phyloP scores from a whole-genome alignment of 2,329 filamentous ascomycete species.

The Xylariaceae sp. region DNA sequence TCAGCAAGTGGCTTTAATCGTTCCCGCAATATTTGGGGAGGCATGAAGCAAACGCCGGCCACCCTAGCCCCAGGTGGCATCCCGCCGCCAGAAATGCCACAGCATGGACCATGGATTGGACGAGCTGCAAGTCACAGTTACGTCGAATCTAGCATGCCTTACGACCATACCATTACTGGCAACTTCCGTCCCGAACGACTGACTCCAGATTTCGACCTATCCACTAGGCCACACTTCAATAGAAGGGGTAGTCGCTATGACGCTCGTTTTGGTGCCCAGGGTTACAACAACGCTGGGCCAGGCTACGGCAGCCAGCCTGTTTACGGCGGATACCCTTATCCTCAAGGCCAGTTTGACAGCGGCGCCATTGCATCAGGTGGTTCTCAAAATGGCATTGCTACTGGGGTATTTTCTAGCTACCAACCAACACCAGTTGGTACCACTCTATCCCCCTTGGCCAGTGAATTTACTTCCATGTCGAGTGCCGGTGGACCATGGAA shows the following conservation, averaged over 20 bases:
- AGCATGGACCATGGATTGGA: constrained; percentile 46
- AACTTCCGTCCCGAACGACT: constrained; percentile 45
- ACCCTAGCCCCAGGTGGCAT: constrained; percentile 26
- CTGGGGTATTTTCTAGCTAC: constrained; percentile 28
- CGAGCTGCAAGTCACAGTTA: constrained; percentile 40
- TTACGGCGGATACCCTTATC: constrained; percentile 36
- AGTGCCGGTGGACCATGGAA: constrained; percentile 46
- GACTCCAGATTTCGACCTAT: constrained; percentile 46
- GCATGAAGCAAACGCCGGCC: constrained; percentile 38
- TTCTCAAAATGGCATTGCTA: constrained; percentile 37
- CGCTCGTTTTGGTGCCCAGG: constrained; percentile 32
- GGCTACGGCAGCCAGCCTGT: constrained; percentile 34
- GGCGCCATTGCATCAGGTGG: constrained; percentile 33
- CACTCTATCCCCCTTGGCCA: constrained; percentile 67
- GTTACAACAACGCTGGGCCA: constrained; percentile 27
- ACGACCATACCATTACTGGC: constrained; percentile 36
- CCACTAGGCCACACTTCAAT: constrained; percentile 39
- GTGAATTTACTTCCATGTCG: constrained; percentile 63
- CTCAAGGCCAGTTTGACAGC: constrained; percentile 36
- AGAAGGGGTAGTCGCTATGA: constrained; percentile 49
- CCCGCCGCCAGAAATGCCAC: constrained; percentile 35
- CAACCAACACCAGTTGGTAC: constrained; percentile 43
- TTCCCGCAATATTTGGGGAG: constrained; percentile 54
- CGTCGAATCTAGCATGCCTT: constrained; percentile 39
- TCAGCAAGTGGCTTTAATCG: constrained; percentile 51